Evolutionary conservation across 2,329 filamentous ascomycete species (phyloP), one percentile per base, ranked within the genome.

Genomic region (Neoscytalidium dimidiatum): DNA sequence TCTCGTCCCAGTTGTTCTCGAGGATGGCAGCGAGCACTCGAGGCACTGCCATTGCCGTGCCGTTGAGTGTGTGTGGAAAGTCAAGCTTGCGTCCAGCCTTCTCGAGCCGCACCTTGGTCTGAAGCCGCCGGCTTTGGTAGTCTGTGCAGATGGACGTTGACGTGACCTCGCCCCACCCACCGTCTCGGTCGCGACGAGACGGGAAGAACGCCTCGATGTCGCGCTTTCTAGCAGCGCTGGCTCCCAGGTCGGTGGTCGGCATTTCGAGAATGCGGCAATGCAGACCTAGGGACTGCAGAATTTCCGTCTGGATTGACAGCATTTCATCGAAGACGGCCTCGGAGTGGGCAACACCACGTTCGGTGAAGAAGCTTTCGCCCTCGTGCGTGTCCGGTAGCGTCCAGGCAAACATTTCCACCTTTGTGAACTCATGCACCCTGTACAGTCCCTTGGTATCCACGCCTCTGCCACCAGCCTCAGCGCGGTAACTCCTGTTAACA

Each of bases 361-460:
- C 58, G 9, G 71, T 69, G 6, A 68, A 69, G 58, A 78, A 78
- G 48, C 75, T 71, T 2, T 77, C 74, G 8, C 73, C 67, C 3
- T 70, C 72, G 64, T 64, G 41, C 57, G 52, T 28, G 62, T 87
- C 83, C 1, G 91, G 87, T 31, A 84, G 71, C 4, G 92, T 90
- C 95, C 95, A 99, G 0, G 91, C 93, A 75, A 99, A 98, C 83
- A 99, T 89, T 78, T 99, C 95, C 0, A 99, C 94, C 77, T 99
- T 99, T 29, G 93, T 97, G 79, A 99, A 99, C 79, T 99, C 95
- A 79, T 99, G 95, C 3, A 99, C 95, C 29, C 95, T 90, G 79
- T 98, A 99, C 1, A 99, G 82, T 4, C 95, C 95, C 79, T 97
- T 97, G 1, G 94, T 97, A 71, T 95, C 92, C 26, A 90, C 89